Base-by-base conservation (phyloP, 179 eudicot genomes). In the Silene coronaria region DNA sequence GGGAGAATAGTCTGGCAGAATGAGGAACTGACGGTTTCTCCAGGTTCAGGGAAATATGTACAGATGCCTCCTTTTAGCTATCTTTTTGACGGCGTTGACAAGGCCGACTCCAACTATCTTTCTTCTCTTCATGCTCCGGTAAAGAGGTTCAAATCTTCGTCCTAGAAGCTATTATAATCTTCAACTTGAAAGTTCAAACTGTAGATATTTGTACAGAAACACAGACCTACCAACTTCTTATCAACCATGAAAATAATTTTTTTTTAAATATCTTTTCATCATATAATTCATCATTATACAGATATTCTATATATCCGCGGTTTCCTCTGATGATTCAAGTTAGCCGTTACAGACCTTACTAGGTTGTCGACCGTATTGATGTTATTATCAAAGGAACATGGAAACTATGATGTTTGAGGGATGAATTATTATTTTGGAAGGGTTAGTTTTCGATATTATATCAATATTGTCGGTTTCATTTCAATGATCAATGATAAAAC, bases 1-100 rank as follows among this genome's bases (percentile, higher is more conserved):
- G 99, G 97, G 78, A 88, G 82, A 72, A 79, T 95, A 30, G 97
- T 92, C 32, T 95, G 99, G 99, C 81, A 83, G 79, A 87, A 90
- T 60, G 89, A 75, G 38, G 85, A 89, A 76, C 85, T 95, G 51
- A 88, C 85, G 42, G 95, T 77, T 30, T 84, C 79, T 42, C 93
- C 91, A 6, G 99, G 97, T 23, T 70, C 89, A 66, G 99, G 99
- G 4, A 91, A 92, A 76, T 92, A 92, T 70, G 77, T 95, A 74
- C 83, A 85, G 72, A 87, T 91, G 97, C 86, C 89, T 51, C 97
- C 97, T 74, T 92, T 85, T 51, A 79, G 88, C 59, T 88, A 92
- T 82, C 85, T 92, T 60, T 95, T 88, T 13, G 86, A 85, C 76
- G 99, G 99, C 73, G 78, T 95, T 23, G 91, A 88, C 45, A 90